Evolutionary conservation across 106 monocot species (phyloP).

Genomic region (Amphibolis antarctica): DNA sequence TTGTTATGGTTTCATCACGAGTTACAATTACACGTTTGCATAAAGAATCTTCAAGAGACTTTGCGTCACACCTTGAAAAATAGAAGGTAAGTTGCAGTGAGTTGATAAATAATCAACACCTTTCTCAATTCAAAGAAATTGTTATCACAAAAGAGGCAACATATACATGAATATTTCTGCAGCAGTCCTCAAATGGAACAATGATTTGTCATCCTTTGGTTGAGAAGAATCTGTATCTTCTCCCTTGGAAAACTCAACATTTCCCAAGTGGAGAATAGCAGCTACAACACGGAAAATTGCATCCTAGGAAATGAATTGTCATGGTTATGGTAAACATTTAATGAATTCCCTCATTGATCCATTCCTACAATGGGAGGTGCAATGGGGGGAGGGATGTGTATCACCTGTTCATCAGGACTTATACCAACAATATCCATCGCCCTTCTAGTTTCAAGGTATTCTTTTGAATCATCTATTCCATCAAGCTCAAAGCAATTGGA

Average conservation of each 20-base stretch:
- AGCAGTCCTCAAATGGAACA: conserved; percentile 34
- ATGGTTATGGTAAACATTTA: conserved; percentile 5
- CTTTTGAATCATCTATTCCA: conserved; percentile 38
- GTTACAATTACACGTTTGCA: conserved; percentile 76
- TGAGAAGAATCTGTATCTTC: conserved; percentile 37
- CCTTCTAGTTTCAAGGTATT: conserved; percentile 37
- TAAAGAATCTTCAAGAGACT: conserved; percentile 52
- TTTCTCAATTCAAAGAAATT: neutral
- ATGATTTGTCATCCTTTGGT: conserved; percentile 43
- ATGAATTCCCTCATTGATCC: too few species aligned
- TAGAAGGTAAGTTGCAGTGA: conserved; percentile 24
- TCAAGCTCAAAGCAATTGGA: conserved; percentile 37
- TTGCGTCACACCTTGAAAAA: conserved; percentile 44
- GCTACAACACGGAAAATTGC: conserved; percentile 44
- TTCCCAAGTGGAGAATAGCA: conserved; percentile 44
- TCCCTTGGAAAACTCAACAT: conserved; percentile 42
- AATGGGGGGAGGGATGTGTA: too few species aligned
- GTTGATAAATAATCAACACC: neutral
- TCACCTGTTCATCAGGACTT: conserved; percentile 34
- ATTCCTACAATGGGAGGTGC: too few species aligned
- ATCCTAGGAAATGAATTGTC: conserved; percentile 18
- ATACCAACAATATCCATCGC: conserved; percentile 50
- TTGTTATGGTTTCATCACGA: conserved; percentile 66
- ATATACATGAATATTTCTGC: conserved; percentile 76
- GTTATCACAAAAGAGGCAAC: conserved; percentile 21